A percentile compares a stretch with the other conserved stretches of the same genome.
These are phyloP conservation scores for Botrytis pseudocinerea DNA, from an alignment of 2,329 filamentous ascomycete species.

Conservation along the genomic window DNA sequence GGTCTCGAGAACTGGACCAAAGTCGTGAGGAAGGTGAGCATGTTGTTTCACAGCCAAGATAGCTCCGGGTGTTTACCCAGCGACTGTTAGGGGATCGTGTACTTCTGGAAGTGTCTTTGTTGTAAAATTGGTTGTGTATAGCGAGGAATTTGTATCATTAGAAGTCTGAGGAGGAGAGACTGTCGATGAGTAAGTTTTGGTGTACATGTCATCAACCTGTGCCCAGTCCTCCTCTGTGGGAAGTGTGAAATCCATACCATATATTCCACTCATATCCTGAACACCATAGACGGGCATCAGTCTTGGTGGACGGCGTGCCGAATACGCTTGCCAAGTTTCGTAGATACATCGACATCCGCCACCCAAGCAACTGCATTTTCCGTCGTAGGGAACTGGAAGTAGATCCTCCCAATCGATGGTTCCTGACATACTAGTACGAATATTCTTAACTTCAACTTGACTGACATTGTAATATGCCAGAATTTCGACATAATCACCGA, in stretches of 20 bases:
- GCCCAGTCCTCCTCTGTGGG: not conserved
- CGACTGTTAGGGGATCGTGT: not conserved
- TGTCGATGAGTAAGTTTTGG: not conserved
- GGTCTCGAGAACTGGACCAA: not conserved
- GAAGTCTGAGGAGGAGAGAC: not conserved
- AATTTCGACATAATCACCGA: conserved; percentile 19
- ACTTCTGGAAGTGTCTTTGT: not conserved
- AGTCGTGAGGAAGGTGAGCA: not conserved
- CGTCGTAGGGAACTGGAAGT: conserved; percentile 15
- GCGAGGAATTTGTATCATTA: not conserved
- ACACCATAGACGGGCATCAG: not conserved
- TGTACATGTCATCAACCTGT: not conserved
- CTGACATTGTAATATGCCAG: not conserved
- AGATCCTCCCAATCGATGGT: conserved; percentile 9
- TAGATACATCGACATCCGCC: conserved; percentile 19
- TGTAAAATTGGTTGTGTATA: not conserved
- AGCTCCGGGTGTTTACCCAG: conserved; percentile 6
- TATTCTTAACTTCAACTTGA: not conserved
- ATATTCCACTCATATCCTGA: not conserved
- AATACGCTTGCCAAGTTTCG: conserved; percentile 12
- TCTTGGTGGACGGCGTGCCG: not conserved
- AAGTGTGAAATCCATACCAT: not conserved
- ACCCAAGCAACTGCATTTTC: not conserved
- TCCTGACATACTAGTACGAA: conserved; percentile 15
- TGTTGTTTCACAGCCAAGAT: conserved; percentile 11